These are phyloP conservation scores for Mycena crocata DNA, from an alignment of 768 basidiomycete species.

Conservation along the genomic window DNA sequence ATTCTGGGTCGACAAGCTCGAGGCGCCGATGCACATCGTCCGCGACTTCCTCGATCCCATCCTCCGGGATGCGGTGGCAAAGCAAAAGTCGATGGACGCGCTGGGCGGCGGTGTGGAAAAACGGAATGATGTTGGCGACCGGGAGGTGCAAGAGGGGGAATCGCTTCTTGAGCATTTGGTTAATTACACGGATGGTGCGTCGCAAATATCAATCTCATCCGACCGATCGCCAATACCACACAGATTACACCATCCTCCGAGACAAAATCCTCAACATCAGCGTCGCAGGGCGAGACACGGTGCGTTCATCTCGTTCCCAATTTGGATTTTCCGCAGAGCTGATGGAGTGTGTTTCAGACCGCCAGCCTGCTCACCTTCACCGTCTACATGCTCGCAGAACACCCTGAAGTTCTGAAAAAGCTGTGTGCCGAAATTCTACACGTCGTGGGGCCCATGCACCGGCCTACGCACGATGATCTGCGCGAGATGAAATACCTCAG, in stretches of 20 bases:
- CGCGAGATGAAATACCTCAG: conserved; percentile 69
- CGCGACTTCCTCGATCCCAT: conserved; percentile 66
- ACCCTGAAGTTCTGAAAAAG: conserved; percentile 57
- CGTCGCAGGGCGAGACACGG: conserved; percentile 60
- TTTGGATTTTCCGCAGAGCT: too few species aligned
- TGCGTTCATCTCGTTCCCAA: conserved; percentile 21
- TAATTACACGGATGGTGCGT: conserved; percentile 64
- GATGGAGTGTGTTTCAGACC: conserved; percentile 43
- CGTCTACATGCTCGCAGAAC: conserved; percentile 64
- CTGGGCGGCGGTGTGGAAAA: conserved; percentile 16
- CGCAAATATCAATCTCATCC: background rate
- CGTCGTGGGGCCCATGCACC: conserved; percentile 53
- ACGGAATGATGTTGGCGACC: conserved; percentile 42
- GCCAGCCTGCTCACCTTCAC: conserved; percentile 65
- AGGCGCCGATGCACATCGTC: conserved; percentile 58
- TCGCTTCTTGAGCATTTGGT: conserved; percentile 65
- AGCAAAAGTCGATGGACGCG: conserved; percentile 41
- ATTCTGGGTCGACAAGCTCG: conserved; percentile 61
- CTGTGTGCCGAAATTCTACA: conserved; percentile 64
- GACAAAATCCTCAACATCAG: conserved; percentile 60
- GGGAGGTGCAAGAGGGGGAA: conserved; percentile 54
- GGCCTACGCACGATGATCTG: conserved; percentile 67
- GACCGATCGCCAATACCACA: background rate
- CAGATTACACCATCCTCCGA: conserved; percentile 54
- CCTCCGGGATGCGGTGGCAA: conserved; percentile 57